phyloP scores from a whole-genome alignment of 192 early-diverging fungal species.

The Coemansia sp. region DNA sequence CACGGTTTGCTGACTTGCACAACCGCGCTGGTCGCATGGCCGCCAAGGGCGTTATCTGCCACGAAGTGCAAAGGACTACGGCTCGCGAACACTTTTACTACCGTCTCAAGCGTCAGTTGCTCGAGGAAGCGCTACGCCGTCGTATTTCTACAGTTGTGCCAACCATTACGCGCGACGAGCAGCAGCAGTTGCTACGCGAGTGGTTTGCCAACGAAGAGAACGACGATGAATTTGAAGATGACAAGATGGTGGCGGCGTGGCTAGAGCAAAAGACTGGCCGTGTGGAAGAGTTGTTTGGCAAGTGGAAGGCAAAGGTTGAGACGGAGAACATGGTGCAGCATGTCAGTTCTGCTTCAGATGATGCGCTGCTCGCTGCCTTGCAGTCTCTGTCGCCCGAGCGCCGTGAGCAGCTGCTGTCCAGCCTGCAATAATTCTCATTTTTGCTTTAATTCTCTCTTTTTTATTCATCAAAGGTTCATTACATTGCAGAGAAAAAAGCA shows the following conservation, averaged over 20 bases:
- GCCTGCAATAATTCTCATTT: conserved; percentile 15
- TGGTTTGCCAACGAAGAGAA: conserved; percentile 59
- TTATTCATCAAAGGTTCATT: conserved; percentile 4
- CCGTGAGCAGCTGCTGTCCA: conserved; percentile 39
- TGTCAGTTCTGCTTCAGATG: conserved; percentile 24
- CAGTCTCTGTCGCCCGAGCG: conserved; percentile 37
- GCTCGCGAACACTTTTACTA: conserved; percentile 92
- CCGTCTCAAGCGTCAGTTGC: conserved; percentile 79
- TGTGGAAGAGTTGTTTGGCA: not conserved
- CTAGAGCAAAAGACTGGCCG: conserved; percentile 44
- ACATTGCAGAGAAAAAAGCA: no score
- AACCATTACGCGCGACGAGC: conserved; percentile 50
- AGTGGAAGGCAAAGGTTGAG: conserved; percentile 15
- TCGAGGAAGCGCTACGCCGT: conserved; percentile 74
- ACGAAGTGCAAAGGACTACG: conserved; percentile 74
- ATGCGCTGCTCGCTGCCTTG: conserved; percentile 38
- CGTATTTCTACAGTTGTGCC: conserved; percentile 49
- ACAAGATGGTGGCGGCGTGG: conserved; percentile 61
- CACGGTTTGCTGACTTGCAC: conserved; percentile 98
- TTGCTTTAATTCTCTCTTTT: not conserved
- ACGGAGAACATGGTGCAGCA: conserved; percentile 9
- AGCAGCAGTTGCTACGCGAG: conserved; percentile 50
- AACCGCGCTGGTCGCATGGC: conserved; percentile 94
- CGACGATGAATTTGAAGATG: conserved; percentile 59
- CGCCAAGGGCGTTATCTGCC: conserved; percentile 85